Conservation (phyloP, 129 eudicot species). For the Helichrysum umbraculigerum region DNA sequence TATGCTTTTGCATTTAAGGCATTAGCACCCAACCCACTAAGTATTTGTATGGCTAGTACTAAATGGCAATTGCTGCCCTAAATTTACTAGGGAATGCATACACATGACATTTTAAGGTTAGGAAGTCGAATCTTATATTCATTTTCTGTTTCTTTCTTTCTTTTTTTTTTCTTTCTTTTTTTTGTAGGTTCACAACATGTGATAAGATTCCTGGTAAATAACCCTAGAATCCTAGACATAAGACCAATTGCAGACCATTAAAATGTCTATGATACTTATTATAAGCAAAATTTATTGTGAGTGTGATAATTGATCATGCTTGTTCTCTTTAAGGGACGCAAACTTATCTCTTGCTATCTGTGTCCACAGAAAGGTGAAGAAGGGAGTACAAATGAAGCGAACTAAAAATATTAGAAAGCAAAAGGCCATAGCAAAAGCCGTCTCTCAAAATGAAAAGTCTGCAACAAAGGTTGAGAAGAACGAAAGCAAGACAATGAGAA, state of each 20-base stretch:
- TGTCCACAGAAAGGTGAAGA: slow-evolving; percentile 53
- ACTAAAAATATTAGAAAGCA: slow-evolving; percentile 62
- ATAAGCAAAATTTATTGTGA: neutral
- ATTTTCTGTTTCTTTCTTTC: too few species aligned
- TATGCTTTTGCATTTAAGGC: too few species aligned
- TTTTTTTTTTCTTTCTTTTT: neutral
- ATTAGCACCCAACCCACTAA: too few species aligned
- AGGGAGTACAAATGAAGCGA: slow-evolving; percentile 91
- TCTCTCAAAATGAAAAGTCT: slow-evolving; percentile 63
- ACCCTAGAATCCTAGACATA: neutral
- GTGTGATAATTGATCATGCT: neutral
- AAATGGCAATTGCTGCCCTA: too few species aligned
- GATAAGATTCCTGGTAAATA: too few species aligned
- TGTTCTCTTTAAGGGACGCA: neutral
- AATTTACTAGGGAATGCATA: too few species aligned
- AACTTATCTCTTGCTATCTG: neutral
- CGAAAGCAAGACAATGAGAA: slow-evolving; percentile 73
- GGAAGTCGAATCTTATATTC: too few species aligned
- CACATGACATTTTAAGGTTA: neutral
- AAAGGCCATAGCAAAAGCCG: slow-evolving; percentile 88
- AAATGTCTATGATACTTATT: neutral
- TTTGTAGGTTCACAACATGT: neutral
- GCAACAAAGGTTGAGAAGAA: slow-evolving; percentile 50
- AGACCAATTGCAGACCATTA: too few species aligned
- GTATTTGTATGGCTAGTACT: too few species aligned